Percentiles rank a stretch among this genome's conserved stretches.
phyloP scores from a whole-genome alignment of 2,329 filamentous ascomycete genomes.

The Talaromyces albobiverticillius region DNA sequence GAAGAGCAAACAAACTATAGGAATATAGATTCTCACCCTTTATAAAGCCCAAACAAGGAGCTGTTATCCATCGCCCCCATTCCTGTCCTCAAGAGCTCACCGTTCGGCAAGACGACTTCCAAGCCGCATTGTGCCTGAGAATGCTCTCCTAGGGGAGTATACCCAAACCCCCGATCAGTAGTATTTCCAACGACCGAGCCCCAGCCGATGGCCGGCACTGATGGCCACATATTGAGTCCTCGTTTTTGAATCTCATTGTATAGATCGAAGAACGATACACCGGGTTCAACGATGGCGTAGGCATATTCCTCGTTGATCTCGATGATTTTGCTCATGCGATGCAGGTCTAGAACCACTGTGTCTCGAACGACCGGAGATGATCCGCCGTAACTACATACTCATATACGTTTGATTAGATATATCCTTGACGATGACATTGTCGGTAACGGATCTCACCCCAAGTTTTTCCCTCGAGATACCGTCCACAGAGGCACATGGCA shows the following conservation, averaged over 20 bases:
- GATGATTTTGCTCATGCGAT: conserved; percentile 41
- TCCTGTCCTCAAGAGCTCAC: conserved; percentile 38
- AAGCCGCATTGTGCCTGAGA: conserved; percentile 35
- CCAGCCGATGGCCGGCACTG: conserved; percentile 34
- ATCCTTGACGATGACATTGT: background rate
- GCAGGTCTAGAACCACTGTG: conserved; percentile 43
- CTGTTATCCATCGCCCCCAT: conserved; percentile 36
- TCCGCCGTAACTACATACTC: conserved; percentile 38
- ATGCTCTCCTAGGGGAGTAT: conserved; percentile 39
- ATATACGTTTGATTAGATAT: conserved; percentile 20
- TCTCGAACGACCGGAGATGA: conserved; percentile 45
- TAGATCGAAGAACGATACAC: conserved; percentile 41
- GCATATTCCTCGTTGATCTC: conserved; percentile 34
- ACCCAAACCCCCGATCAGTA: conserved; percentile 32
- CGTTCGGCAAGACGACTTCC: conserved; percentile 43
- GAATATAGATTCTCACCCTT: background rate
- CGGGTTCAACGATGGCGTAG: conserved; percentile 44
- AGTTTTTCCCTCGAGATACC: no score
- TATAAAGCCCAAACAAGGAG: conserved; percentile 1
- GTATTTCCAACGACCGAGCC: conserved; percentile 35
- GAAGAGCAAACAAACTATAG: background rate
- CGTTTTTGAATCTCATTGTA: conserved; percentile 35
- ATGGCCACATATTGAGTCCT: conserved; percentile 44
- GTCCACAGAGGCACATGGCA: no score
- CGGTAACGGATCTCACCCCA: no score